phyloP scores from a whole-genome alignment of 2,329 filamentous ascomycete species.

The Trichoderma pleuroti region DNA sequence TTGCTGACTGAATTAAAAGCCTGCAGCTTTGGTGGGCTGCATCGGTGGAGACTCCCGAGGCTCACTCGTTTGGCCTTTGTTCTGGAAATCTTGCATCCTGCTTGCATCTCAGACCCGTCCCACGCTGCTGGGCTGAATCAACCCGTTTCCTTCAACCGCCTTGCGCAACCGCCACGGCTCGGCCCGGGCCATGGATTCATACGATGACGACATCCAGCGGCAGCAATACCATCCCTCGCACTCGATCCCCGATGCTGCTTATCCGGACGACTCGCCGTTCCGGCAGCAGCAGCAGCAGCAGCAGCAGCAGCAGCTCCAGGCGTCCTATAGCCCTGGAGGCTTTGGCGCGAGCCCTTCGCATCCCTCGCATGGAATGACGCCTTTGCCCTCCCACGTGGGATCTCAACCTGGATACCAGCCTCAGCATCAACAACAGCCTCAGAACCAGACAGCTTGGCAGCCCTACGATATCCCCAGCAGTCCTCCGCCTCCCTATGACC shows the following conservation, averaged over 20 bases:
- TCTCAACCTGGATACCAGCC: not conserved
- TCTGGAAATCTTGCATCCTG: not conserved
- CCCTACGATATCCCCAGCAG: conserved; percentile 22
- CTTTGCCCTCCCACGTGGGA: not conserved
- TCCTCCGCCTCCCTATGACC: conserved; percentile 30
- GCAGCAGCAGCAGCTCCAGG: conserved; percentile 15
- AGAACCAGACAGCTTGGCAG: conserved; percentile 5
- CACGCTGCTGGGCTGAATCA: not conserved
- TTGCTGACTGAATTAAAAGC: not conserved
- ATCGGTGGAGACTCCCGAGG: not conserved
- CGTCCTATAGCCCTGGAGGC: not conserved
- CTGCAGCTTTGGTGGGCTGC: not conserved
- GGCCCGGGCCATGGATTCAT: conserved; percentile 14
- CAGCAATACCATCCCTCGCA: conserved; percentile 27
- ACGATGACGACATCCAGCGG: conserved; percentile 12
- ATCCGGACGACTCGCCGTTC: conserved; percentile 30
- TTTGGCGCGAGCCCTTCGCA: not conserved
- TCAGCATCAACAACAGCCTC: conserved; percentile 1
- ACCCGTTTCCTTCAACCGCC: not conserved
- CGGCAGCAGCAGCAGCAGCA: conserved; percentile 10
- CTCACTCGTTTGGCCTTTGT: not conserved
- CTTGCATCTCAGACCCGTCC: not conserved
- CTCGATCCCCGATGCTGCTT: conserved; percentile 31
- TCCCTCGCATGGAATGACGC: not conserved
- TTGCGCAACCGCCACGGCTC: not conserved